Conservation (phyloP, 31 red algal species). For the Pterothamnion heteromorphum region DNA sequence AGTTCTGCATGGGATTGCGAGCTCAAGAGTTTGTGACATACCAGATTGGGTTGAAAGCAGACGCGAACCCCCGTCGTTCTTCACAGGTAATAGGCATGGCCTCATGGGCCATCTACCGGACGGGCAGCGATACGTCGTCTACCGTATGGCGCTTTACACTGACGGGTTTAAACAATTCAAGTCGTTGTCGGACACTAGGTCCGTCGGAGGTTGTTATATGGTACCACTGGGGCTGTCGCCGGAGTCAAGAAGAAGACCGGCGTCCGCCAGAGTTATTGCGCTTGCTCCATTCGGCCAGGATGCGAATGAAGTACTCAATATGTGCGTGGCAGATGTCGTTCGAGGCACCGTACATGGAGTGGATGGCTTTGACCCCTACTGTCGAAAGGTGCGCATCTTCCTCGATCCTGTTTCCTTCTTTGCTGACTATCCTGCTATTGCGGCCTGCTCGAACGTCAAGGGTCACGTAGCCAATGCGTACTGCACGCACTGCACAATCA, state of each 20-base stretch:
- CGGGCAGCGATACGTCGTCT: neutral
- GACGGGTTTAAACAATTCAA: neutral
- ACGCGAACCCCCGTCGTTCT: neutral
- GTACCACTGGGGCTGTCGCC: neutral
- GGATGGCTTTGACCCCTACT: neutral
- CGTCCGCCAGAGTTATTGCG: neutral
- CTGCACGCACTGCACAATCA: neutral
- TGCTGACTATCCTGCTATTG: slow-evolving; percentile 11
- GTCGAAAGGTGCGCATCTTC: neutral
- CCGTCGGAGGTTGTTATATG: neutral
- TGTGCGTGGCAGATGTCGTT: neutral
- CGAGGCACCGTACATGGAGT: neutral
- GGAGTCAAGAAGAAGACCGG: neutral
- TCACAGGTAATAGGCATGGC: neutral
- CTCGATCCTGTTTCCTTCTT: neutral
- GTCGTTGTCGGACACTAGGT: neutral
- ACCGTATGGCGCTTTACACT: neutral
- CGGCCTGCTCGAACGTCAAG: neutral
- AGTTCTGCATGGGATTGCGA: neutral
- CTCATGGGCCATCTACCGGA: neutral
- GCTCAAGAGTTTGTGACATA: neutral
- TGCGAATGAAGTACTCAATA: neutral
- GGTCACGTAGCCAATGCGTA: neutral
- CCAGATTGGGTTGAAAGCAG: neutral
- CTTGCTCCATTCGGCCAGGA: slow-evolving; percentile 7